Base-by-base conservation (phyloP, 2,329 filamentous ascomycete species). In the Scortechinia acanthostroma region DNA sequence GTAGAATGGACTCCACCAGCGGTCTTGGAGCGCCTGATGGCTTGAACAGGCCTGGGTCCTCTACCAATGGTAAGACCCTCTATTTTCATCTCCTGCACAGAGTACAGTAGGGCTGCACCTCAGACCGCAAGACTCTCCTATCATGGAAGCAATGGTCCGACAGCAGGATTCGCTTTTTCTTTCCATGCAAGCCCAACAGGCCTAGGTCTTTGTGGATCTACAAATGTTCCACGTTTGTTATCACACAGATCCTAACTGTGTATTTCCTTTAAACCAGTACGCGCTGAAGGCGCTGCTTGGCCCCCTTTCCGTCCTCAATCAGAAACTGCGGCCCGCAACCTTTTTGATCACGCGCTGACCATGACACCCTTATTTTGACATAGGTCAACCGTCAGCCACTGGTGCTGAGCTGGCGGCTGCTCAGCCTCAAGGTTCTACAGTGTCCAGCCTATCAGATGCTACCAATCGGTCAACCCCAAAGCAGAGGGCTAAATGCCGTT, bases 301-400 rank as follows among this genome's bases (percentile, higher is more conserved):
- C 35, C 20, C 10, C 10, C 6, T 13, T 19, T 17, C 20, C 10
- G 6, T 30, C n/a, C 25, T 30, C 10, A 30, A 30, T n/a, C n/a
- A 10, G 25, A 30, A 10, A 30, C 10, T n/a, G 6, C 35, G 35
- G 35, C 35, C 35, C 35, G 35, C 17, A 40, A 40, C 17, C 35
- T 30, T 30, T 30, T 40, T 40, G 35, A 40, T 40, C 35, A 40
- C 35, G 20, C 35, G 35, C 10, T 40, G 13, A 40, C 17, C 6
- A 10, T 40, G 10, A 13, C 20, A 13, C 17, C 20, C 17, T 19
- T 30, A 30, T n/a, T n/a, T n/a, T 30, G 25, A n/a, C 25, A n/a
- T n/a, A 30, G 25, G 25, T 30, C 10, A 30, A 30, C 25, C 10
- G 25, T n/a, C 25, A 10, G 10, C 25, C 10, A 30, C 17, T 6